Conservation (phyloP, 768 basidiomycete species). For the Lentinula sp. region DNA sequence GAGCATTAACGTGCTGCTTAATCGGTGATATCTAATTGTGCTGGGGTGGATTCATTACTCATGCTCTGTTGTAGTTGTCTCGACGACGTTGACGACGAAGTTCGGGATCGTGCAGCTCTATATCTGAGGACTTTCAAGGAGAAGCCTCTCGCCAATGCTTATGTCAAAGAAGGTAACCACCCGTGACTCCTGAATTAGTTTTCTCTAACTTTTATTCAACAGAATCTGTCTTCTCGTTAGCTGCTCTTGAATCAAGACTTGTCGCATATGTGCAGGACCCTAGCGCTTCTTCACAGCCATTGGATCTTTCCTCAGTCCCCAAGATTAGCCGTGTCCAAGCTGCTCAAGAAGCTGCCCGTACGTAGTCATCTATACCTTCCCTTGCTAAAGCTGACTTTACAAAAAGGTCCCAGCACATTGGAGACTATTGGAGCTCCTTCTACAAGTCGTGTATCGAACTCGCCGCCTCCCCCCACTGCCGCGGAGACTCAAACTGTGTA, state of each 20-base stretch:
- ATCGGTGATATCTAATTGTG: not conserved
- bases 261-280: conserved; percentile 91
- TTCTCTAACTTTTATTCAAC: conserved; percentile 6
- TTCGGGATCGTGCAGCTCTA: conserved; percentile 93
- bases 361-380: conserved; percentile 19
- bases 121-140: conserved; percentile 84
- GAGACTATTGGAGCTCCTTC: conserved; percentile 78
- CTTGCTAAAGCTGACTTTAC: not conserved
- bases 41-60: not conserved
- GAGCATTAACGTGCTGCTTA: conserved; percentile 56
- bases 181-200: not conserved
- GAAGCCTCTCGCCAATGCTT: conserved; percentile 73
- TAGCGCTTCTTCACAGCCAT: conserved; percentile 60
- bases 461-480: conserved; percentile 72
- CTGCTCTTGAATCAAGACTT: conserved; percentile 84
- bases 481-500: conserved; percentile 89
- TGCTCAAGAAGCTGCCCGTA: conserved; percentile 82
- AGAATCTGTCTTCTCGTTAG: conserved; percentile 94
- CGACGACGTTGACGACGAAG: conserved; percentile 98
- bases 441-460: conserved; percentile 47
- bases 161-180: conserved; percentile 81
- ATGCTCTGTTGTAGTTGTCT: conserved; percentile 56
- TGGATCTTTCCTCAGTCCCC: conserved; percentile 82
- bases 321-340: conserved; percentile 94
- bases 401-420: conserved; percentile 75